phyloP scores from a whole-genome alignment of 306 rosid species.

The Begonia fuchsioides region DNA sequence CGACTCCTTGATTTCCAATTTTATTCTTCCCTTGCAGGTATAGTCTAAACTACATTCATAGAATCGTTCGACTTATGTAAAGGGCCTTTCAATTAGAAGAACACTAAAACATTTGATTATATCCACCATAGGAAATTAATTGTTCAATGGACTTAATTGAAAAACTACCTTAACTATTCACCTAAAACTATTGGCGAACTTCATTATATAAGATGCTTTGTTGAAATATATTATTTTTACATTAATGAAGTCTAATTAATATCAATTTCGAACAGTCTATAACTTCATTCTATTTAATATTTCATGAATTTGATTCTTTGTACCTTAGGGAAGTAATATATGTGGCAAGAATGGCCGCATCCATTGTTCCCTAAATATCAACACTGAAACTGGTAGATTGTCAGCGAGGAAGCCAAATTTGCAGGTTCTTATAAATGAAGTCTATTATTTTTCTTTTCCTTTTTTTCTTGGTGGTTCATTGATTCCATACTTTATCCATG shows the following conservation, averaged over 20 bases:
- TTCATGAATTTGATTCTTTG: slow-evolving; percentile 13
- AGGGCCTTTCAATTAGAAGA: too few relatives aligned
- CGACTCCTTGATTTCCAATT: slow-evolving; percentile 80
- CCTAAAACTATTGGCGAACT: too few relatives aligned
- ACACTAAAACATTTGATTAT: too few relatives aligned
- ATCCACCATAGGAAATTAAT: too few relatives aligned
- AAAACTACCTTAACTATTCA: too few relatives aligned
- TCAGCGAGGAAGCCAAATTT: slow-evolving; percentile 94
- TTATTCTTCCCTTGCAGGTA: slow-evolving; percentile 96
- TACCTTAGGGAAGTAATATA: slow-evolving; percentile 62
- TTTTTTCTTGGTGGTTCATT: too few relatives aligned
- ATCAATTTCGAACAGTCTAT: too few relatives aligned
- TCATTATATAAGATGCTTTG: background rate
- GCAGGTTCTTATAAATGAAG: slow-evolving; percentile 39
- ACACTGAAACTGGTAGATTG: slow-evolving; percentile 87
- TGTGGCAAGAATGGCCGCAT: slow-evolving; percentile 74
- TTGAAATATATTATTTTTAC: background rate
- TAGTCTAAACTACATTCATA: slow-evolving; percentile 7
- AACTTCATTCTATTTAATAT: background rate
- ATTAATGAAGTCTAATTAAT: background rate
- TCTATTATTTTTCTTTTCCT: too few relatives aligned
- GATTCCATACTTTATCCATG: too few relatives aligned
- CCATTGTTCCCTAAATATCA: slow-evolving; percentile 87
- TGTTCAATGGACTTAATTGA: too few relatives aligned
- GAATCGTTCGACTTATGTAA: background rate